A percentile compares a stretch with the other conserved stretches of the same genome.
Evolutionary conservation across 2,329 filamentous ascomycete species (phyloP).

Genomic region (Myotisia sp.): DNA sequence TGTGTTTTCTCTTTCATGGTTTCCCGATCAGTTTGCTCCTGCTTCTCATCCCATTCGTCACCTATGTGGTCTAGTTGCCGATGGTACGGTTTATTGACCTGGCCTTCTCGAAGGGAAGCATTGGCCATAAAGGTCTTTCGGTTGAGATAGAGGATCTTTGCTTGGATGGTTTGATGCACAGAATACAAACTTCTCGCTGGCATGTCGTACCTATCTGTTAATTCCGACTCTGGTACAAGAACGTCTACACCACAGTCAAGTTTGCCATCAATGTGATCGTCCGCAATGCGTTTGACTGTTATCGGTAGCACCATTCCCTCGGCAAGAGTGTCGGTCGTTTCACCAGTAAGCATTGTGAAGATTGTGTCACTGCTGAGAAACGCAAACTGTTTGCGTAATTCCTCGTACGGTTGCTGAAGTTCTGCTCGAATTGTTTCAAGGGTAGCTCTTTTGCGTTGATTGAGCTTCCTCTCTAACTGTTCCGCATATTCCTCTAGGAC

Average conservation of each 20-base stretch:
- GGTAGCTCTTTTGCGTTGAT: conserved; percentile 86
- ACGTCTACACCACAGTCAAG: conserved; percentile 92
- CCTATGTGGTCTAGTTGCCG: conserved; percentile 56
- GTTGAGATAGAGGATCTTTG: conserved; percentile 77
- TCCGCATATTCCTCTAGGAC: conserved; percentile 95
- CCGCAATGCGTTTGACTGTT: conserved; percentile 72
- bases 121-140: conserved; percentile 72
- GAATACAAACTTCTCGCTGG: conserved; percentile 61
- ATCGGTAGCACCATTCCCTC: conserved; percentile 90
- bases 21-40: conserved; percentile 70
- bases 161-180: conserved; percentile 70
- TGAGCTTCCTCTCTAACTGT: conserved; percentile 83
- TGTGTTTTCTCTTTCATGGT: conserved; percentile 75
- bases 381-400: conserved; percentile 69
- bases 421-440: conserved; percentile 93
- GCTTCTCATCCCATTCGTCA: conserved; percentile 73
- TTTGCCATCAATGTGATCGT: conserved; percentile 84
- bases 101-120: conserved; percentile 69
- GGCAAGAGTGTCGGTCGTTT: conserved; percentile 67
- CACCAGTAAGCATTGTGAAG: conserved; percentile 93
- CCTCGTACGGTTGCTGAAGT: conserved; percentile 83
- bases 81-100: conserved; percentile 58
- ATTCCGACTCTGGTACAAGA: conserved; percentile 67
- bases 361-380: conserved; percentile 59
- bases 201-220: conserved; percentile 54